Evolutionary conservation across 148 eudicot genomes (phyloP).

Genomic region (Drosera capensis): DNA sequence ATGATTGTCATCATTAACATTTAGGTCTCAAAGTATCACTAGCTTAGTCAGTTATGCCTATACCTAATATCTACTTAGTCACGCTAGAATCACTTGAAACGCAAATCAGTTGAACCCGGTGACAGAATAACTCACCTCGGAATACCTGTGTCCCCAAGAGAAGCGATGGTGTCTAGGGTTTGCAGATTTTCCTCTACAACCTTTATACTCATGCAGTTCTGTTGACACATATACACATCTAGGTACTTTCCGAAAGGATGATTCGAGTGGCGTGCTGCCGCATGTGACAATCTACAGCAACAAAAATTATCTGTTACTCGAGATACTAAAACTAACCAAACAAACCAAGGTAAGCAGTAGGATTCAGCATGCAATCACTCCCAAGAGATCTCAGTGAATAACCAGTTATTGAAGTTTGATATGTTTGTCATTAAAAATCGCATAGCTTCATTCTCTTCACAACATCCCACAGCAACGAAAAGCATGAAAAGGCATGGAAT

Average conservation of each 20-base stretch:
- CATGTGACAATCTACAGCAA: slow-evolving; percentile 76
- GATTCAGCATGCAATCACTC: neutral
- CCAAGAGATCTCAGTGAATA: no score
- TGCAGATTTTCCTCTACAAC: slow-evolving; percentile 70
- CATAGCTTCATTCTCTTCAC: no score
- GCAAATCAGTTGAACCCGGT: neutral
- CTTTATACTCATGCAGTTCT: slow-evolving; percentile 66
- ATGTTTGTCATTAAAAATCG: no score
- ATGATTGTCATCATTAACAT: no score
- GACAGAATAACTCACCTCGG: slow-evolving; percentile 51
- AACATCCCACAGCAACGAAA: no score
- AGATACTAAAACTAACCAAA: neutral
- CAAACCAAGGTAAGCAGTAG: neutral
- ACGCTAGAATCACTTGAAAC: no score
- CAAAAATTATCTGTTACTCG: neutral
- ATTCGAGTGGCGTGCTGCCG: slow-evolving; percentile 87
- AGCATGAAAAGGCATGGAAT: no score
- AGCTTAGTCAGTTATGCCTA: no score
- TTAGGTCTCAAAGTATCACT: no score
- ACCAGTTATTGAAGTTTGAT: no score
- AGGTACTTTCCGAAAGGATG: slow-evolving; percentile 71
- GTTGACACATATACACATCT: slow-evolving; percentile 80
- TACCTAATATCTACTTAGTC: no score
- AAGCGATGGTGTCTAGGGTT: slow-evolving; percentile 53
- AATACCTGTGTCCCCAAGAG: slow-evolving; percentile 81